A percentile compares a stretch with the other conserved stretches of the same genome.
Evolutionary conservation across 78 protist genomes (phyloP).

Genomic region (Isochrysis galbana): DNA sequence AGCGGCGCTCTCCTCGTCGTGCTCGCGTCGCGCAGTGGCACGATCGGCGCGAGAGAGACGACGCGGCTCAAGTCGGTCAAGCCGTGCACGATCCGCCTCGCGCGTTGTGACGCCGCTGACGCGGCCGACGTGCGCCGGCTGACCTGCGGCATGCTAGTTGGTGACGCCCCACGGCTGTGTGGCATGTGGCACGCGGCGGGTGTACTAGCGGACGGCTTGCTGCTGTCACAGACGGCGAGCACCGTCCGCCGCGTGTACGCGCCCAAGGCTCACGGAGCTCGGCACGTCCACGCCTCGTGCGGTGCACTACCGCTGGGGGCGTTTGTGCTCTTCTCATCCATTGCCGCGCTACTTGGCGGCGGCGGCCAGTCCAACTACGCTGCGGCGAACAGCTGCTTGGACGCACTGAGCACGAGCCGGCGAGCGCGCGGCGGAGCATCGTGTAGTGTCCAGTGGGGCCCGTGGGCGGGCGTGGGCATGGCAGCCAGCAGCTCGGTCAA

Average conservation of each 20-base stretch:
- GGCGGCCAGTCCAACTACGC: conserved; percentile 70
- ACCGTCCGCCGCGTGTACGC: not conserved
- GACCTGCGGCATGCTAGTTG: not conserved
- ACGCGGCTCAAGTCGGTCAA: not conserved
- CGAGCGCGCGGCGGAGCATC: conserved; percentile 22
- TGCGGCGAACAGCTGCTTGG: conserved; percentile 72
- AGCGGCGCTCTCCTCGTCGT: not conserved
- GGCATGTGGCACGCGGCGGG: conserved; percentile 61
- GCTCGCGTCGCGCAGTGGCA: not conserved
- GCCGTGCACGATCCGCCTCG: not conserved
- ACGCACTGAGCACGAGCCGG: conserved; percentile 57
- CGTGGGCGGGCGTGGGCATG: conserved; percentile 43
- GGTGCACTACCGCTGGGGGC: not conserved
- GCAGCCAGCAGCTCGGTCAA: no score
- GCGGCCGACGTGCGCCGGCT: not conserved
- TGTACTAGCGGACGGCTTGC: not conserved
- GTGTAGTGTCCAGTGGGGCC: conserved; percentile 50
- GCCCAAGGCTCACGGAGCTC: not conserved
- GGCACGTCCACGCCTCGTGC: not conserved
- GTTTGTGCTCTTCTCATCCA: conserved; percentile 38
- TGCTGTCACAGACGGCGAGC: not conserved
- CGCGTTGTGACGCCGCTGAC: not conserved
- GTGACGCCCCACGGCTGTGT: not conserved
- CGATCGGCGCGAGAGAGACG: not conserved
- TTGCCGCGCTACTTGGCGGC: conserved; percentile 57